Percentiles rank a stretch among this genome's conserved stretches.
These are phyloP conservation scores for Phytophthora sp. DNA, from an alignment of 352 stramenopile species.

Conservation along the genomic window DNA sequence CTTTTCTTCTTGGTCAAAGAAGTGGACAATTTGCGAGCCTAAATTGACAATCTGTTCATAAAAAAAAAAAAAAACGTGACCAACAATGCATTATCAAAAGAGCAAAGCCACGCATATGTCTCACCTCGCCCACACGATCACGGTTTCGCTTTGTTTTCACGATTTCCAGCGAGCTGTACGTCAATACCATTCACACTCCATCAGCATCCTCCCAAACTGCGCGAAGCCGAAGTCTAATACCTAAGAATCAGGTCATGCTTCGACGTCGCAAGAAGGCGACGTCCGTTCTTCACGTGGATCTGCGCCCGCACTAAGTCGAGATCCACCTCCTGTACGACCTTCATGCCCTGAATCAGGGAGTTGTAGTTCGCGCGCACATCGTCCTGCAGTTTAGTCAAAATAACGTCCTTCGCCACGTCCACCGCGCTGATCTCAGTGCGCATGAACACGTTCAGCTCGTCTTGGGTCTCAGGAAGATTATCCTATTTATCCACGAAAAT, in stretches of 20 bases:
- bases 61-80: conserved; percentile 10
- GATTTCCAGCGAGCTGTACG: conserved; percentile 73
- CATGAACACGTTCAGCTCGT: conserved; percentile 70
- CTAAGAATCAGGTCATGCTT: conserved; percentile 80
- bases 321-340: conserved; percentile 88
- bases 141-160: conserved; percentile 86
- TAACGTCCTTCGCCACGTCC: conserved; percentile 80
- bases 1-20: conserved; percentile 78
- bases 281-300: conserved; percentile 89
- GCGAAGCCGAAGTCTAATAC: conserved; percentile 36
- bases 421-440: conserved; percentile 85
- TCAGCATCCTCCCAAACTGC: not conserved
- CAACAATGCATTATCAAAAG: not conserved
- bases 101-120: not conserved
- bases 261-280: conserved; percentile 66
- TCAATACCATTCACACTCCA: not conserved
- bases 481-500: conserved; percentile 44
- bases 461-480: conserved; percentile 55
- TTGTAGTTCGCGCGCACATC: conserved; percentile 83
- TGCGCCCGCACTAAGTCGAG: conserved; percentile 83
- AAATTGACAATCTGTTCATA: conserved; percentile 32
- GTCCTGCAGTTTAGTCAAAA: conserved; percentile 78
- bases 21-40: conserved; percentile 70
- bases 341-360: conserved; percentile 87
- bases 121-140: conserved; percentile 74